A percentile compares a stretch with the other conserved stretches of the same genome.
These are phyloP conservation scores for Dactylellina drechsleri DNA, from an alignment of 2,329 filamentous ascomycete genomes.

Conservation along the genomic window DNA sequence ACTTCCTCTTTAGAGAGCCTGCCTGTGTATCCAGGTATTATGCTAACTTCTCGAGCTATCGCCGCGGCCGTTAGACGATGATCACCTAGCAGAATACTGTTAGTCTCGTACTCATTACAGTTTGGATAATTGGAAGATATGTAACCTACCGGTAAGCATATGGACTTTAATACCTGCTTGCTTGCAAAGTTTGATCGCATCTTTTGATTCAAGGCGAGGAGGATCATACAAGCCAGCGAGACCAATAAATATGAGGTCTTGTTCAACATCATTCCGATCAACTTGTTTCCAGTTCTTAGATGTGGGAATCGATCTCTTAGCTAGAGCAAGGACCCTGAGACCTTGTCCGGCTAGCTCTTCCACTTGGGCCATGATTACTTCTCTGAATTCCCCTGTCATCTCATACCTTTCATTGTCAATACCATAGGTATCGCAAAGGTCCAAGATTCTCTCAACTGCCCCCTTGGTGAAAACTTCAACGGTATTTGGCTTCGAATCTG, in stretches of 20 bases:
- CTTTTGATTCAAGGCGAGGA: conserved; percentile 80
- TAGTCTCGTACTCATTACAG: neutral
- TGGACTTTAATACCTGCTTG: conserved; percentile 80
- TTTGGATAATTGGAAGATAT: neutral
- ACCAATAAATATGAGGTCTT: conserved; percentile 77
- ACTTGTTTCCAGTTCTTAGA: conserved; percentile 63
- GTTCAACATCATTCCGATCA: conserved; percentile 73
- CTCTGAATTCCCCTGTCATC: conserved; percentile 63
- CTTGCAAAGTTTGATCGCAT: conserved; percentile 75
- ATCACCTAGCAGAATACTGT: conserved; percentile 65
- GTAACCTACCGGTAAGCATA: conserved; percentile 74
- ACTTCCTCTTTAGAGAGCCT: conserved; percentile 70
- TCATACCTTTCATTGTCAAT: conserved; percentile 61
- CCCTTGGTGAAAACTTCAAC: conserved; percentile 68
- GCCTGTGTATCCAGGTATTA: conserved; percentile 70
- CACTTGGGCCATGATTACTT: conserved; percentile 73
- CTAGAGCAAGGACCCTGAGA: conserved; percentile 75
- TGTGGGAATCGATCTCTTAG: conserved; percentile 59
- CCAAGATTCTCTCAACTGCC: conserved; percentile 75
- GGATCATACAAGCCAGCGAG: conserved; percentile 88
- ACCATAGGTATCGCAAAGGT: conserved; percentile 69
- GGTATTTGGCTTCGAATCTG: conserved; percentile 15
- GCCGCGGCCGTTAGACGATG: conserved; percentile 77
- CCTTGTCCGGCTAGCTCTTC: conserved; percentile 73
- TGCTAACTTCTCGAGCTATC: conserved; percentile 74